These are phyloP conservation scores for Fusarium penzigii DNA, from an alignment of 2,329 filamentous ascomycete genomes.

Conservation along the genomic window DNA sequence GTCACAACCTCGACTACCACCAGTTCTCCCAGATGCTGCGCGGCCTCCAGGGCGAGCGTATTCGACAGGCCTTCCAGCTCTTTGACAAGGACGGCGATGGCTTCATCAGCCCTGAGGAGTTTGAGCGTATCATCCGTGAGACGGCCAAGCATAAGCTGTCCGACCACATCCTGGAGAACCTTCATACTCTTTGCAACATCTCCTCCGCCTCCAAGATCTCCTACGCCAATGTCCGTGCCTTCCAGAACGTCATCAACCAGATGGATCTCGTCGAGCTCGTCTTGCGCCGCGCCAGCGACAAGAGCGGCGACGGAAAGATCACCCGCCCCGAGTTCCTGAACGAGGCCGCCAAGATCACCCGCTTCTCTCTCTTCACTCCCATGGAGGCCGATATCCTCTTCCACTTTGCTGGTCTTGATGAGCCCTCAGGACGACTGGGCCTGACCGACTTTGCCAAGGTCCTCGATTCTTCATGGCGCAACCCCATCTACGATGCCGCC, in stretches of 20 bases:
- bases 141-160: conserved; percentile 95
- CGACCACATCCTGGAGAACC: conserved; percentile 88
- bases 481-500: conserved; percentile 54
- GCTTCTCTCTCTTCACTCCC: conserved; percentile 94
- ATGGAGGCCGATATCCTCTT: conserved; percentile 99
- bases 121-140: conserved; percentile 93
- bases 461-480: conserved; percentile 88
- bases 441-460: conserved; percentile 91
- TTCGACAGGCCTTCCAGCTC: conserved; percentile 89
- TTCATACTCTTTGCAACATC: conserved; percentile 94
- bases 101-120: conserved; percentile 93
- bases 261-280: conserved; percentile 98
- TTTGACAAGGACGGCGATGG: conserved; percentile 92
- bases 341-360: conserved; percentile 85
- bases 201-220: conserved; percentile 89
- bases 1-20: conserved; percentile 89
- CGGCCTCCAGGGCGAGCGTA: conserved; percentile 91
- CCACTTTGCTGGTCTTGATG: conserved; percentile 93
- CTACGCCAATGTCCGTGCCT: conserved; percentile 95
- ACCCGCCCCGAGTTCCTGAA: conserved; percentile 92
- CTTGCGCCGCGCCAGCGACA: conserved; percentile 79
- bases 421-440: conserved; percentile 81
- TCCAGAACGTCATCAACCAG: conserved; percentile 96
- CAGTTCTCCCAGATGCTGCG: conserved; percentile 99
- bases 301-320: conserved; percentile 88